Evolutionary conservation across 495 filamentous ascomycete species (phyloP), one percentile per base, ranked within the genome.

Genomic region (Mycothermus thermophilus): DNA sequence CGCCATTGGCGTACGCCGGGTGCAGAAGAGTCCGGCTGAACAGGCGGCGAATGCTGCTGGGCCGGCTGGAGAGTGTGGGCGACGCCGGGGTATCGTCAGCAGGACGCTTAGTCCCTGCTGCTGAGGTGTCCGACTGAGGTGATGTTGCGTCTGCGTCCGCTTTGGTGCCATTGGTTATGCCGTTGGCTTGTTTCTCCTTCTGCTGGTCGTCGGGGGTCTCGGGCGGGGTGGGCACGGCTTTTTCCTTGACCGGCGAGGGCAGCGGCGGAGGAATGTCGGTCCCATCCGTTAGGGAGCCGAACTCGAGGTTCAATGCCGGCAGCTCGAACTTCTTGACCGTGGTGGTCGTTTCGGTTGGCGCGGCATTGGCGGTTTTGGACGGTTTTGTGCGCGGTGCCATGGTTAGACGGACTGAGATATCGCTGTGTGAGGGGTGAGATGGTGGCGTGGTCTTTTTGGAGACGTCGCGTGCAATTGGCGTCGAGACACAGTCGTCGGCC

Each of bases 231-330:
- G 57, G 48, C 21, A 44, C 48, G 15, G 60, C 52, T 36, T 62
- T 54, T 37, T 69, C 63, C 40, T 48, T 46, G 17, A 64, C 39
- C 10, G 69, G 68, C 19, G 67, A 71, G 5, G 66, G 67, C 12
- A 47, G 48, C 5, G 69, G 69, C 25, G 69, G 67, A 24, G 69
- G 69, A 38, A 74, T 74, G 42, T 71, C 47, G 38, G 69, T 74
- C 13, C 69, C 69, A 15, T 71, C 69, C 14, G 69, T 74, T 40
- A 74, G 43, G 8, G 67, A 66, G 35, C 58, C 57, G 35, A 74
- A 63, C 12, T 58, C 58, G 47, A 69, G 51, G 36, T 67, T 53
- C 14, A 74, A 55, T 12, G 58, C 60, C 15, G 67, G 69, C 15
- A 72, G 64, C 48, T 71, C 62, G 42, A 74, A 72, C 40, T 62